A percentile compares a stretch with the other conserved stretches of the same genome.
Evolutionary conservation across 2,329 filamentous ascomycete species (phyloP).

Genomic region (Arachnomyces sp.): DNA sequence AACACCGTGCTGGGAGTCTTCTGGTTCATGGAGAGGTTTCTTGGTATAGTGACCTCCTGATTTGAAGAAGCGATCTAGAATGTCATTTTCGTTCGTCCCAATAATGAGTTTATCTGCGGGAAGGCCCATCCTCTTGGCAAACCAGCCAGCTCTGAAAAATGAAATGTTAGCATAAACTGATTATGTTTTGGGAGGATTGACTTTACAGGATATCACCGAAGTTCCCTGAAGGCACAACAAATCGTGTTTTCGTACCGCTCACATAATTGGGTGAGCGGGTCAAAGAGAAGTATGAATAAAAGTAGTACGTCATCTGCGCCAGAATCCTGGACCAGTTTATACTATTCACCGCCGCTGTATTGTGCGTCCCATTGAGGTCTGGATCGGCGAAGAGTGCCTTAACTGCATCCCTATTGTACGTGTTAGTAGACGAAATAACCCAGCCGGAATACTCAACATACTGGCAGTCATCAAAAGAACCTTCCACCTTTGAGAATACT

Average conservation of each 20-base stretch:
- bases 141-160: constrained; percentile 58
- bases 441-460: constrained; percentile 29
- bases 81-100: constrained; percentile 96
- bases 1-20: constrained; percentile 62
- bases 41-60: constrained; percentile 79
- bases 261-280: constrained; percentile 54
- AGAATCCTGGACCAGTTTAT: constrained; percentile 96
- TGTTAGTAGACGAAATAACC: constrained; percentile 27
- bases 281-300: constrained; percentile 85
- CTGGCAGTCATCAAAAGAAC: constrained; percentile 95
- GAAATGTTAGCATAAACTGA: neutral
- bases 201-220: constrained; percentile 83
- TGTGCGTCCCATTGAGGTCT: constrained; percentile 72
- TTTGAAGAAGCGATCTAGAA: constrained; percentile 90
- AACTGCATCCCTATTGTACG: constrained; percentile 58
- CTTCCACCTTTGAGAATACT: neutral
- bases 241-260: constrained; percentile 56
- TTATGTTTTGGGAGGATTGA: neutral
- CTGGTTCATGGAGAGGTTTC: constrained; percentile 53
- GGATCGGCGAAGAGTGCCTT: constrained; percentile 86
- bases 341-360: constrained; percentile 87
- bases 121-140: constrained; percentile 82
- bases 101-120: constrained; percentile 83
- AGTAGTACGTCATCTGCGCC: constrained; percentile 96
- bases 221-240: constrained; percentile 90